Base-by-base conservation (phyloP, 192 early-diverging fungal genomes). In the Spizellomyces sp. region DNA sequence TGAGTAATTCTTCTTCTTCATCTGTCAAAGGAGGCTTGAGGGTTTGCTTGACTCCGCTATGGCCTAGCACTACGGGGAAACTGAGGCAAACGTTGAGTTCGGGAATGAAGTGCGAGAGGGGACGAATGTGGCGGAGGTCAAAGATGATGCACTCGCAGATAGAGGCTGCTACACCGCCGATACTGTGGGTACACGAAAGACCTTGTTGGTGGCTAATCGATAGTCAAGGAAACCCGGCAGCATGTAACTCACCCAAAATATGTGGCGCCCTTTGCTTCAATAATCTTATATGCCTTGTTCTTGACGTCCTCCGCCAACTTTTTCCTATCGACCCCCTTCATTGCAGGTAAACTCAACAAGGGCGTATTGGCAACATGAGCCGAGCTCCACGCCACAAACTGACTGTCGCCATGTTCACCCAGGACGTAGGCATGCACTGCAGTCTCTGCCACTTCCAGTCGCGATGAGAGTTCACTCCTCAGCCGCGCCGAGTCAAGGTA, bases 331-430 rank as follows among this genome's bases (percentile, higher is more conserved):
- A 91, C 46, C 7, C 45, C 72, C 66, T 88, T 46, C 63, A 94
- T 80, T 58, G 87, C 80, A 10, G 87, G 86, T 60, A 91, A 89
- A 0, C 82, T 71, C 0, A 91, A 65, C 45, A 95, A 64, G 5
- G 89, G 87, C 15, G 86, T 83, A 36, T 91, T 90, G 22, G 86
- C 93, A 45, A 94, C 86, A 4, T 77, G 81, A 0, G 90, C 91
- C 3, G 89, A 78, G 41, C 86, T 84, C 93, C 93, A 95, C 7
- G 89, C 89, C 17, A 90, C 87, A 27, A 95, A 88, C 82, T 95
- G 93, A 36, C 86, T 89, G 70, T 95, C 92, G 66, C 92, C 93
- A 48, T 95, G 93, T 75, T 95, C 93, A 55, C 93, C 93, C 12
- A 95, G 79, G 64, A 92, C 85, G 70, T 92, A 95, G 2, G 88